phyloP scores from a whole-genome alignment of 352 stramenopile species.

The Saprolegnia diclina region DNA sequence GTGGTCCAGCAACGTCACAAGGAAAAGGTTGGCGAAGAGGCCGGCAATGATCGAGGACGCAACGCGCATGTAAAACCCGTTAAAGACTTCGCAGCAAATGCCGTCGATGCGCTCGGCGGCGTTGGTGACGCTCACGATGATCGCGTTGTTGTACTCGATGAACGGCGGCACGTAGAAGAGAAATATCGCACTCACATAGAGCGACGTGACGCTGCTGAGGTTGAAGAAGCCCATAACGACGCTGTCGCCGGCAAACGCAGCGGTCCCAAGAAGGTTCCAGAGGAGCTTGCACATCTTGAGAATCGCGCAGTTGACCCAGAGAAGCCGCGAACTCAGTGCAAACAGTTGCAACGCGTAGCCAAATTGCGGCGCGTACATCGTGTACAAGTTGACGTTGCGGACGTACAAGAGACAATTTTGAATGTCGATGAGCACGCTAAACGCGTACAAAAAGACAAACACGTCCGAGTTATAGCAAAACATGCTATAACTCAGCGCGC shows the following conservation, averaged over 20 bases:
- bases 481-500: neutral
- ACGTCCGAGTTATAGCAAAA: constrained; percentile 23
- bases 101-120: constrained; percentile 5
- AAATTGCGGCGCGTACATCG: neutral
- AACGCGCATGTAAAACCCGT: constrained; percentile 5
- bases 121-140: neutral
- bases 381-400: neutral
- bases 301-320: constrained; percentile 17
- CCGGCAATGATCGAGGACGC: neutral
- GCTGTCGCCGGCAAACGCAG: neutral
- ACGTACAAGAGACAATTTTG: constrained; percentile 1
- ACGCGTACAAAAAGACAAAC: constrained; percentile 9
- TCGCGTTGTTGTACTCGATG: constrained; percentile 7
- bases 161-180: neutral
- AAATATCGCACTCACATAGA: constrained; percentile 3
- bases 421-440: constrained; percentile 10
- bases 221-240: neutral
- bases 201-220: constrained; percentile 1
- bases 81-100: neutral
- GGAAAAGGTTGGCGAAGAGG: constrained; percentile 4
- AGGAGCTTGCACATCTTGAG: constrained; percentile 8
- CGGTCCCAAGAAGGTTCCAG: neutral
- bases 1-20: neutral
- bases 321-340: neutral
- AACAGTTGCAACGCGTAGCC: neutral